Conservation (phyloP, 306 rosid genomes). For the Pueraria montana region DNA sequence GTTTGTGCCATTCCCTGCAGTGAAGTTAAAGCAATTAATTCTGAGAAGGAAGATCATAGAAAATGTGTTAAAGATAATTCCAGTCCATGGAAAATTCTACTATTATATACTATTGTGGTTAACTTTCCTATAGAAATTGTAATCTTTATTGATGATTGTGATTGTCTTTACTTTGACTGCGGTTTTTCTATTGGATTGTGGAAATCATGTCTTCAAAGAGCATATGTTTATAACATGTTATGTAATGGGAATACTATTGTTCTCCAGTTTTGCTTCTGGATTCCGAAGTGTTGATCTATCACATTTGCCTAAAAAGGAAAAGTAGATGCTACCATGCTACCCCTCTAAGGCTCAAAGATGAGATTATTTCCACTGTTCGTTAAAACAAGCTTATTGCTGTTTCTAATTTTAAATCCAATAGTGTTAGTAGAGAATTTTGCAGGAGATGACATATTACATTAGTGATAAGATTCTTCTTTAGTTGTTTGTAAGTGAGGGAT, state of each 20-base stretch:
- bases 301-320: no score
- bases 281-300: no score
- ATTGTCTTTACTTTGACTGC: not conserved
- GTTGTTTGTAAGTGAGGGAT: not conserved
- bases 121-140: not conserved
- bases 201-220: no score
- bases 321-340: not conserved
- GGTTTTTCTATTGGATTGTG: no score
- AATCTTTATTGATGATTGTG: not conserved
- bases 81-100: not conserved
- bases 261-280: no score
- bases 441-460: not conserved
- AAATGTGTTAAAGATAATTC: not conserved
- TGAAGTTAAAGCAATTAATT: slow-evolving; percentile 27
- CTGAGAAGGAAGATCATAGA: not conserved
- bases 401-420: not conserved
- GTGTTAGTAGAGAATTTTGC: slow-evolving; percentile 8
- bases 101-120: not conserved
- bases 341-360: no score
- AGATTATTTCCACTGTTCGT: no score
- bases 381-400: no score
- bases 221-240: no score
- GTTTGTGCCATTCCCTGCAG: slow-evolving; percentile 82
- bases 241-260: no score
- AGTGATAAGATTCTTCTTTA: not conserved